Base-by-base conservation (phyloP, 1,284 basidiomycete species). In the Ustilago trichophora region DNA sequence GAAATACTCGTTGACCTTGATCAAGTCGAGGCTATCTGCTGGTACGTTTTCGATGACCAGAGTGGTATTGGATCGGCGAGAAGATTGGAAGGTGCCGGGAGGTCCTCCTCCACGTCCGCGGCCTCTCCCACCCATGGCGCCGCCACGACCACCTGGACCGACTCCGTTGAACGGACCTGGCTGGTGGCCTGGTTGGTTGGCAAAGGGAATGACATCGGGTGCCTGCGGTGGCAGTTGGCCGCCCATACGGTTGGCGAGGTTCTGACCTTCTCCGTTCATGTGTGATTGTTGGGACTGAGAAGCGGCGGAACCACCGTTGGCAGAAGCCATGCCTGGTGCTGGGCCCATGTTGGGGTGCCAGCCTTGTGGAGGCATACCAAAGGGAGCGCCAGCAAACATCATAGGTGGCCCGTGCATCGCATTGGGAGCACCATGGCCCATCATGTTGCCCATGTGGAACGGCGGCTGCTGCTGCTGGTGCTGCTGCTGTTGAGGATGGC, bases 41-140 rank as follows among this genome's bases (percentile, higher is more conserved):
- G 94, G 94, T 51, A 97, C 93, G 83, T 95, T 94, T 82, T 95
- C 93, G 48, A 98, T 89, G 18, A 96, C 91, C 24, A 97, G 85
- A 0, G 93, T 95, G 77, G 91, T 92, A 78, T 90, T 64, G 58
- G 72, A 75, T 44, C 82, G 56, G n/a, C 81, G 75, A 8, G 80
- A 66, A 18, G 75, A 71, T 25, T 78, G 49, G 53, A 73, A 72
- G 10, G 71, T 60, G 13, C 82, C 58, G 87, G 89, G 24, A 85
- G 87, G 70, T 87, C 79, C 80, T 87, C 46, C 73, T n/a, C 77
- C 68, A 10, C 74, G 63, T 18, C 80, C 78, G 24, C 73, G 58
- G 16, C 78, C 74, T 31, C 85, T 85, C 85, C 83, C 43, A 86
- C 62, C 54, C 42, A 52, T 48, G 29, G 35, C 54, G 33, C 40